Evolutionary conservation across 2,329 filamentous ascomycete species (phyloP).

Genomic region (Claviceps sp.): DNA sequence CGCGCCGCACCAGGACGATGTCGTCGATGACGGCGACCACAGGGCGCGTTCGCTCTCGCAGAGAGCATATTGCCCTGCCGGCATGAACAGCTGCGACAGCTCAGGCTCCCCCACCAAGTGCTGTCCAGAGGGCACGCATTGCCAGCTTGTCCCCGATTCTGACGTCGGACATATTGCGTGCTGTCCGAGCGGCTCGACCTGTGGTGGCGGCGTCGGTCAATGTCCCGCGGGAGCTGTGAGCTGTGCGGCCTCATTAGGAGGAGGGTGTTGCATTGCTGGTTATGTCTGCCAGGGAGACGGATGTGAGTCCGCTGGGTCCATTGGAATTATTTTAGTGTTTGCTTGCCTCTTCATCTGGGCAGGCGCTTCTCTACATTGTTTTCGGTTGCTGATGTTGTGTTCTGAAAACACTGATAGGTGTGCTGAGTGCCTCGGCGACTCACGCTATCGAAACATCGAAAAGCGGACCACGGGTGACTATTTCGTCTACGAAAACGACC

Average conservation of each 20-base stretch:
- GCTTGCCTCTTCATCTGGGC: too few relatives aligned
- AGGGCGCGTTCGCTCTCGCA: slow-evolving; percentile 18
- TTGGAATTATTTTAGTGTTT: background rate
- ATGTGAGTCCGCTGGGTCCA: slow-evolving; percentile 36
- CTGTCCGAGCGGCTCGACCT: slow-evolving; percentile 52
- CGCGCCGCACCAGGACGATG: slow-evolving; percentile 27
- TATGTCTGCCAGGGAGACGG: slow-evolving; percentile 57
- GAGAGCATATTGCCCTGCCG: slow-evolving; percentile 51
- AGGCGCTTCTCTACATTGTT: background rate
- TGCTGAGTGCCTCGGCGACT: slow-evolving; percentile 20
- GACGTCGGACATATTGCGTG: slow-evolving; percentile 59
- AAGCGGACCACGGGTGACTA: slow-evolving; percentile 14
- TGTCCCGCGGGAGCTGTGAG: slow-evolving; percentile 50
- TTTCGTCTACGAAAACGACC: slow-evolving; percentile 27
- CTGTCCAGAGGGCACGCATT: slow-evolving; percentile 52
- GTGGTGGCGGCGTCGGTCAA: slow-evolving; percentile 46
- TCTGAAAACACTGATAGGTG: slow-evolving; percentile 11
- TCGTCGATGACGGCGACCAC: slow-evolving; percentile 3
- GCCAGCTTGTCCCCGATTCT: slow-evolving; percentile 49
- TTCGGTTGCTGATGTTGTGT: too few relatives aligned
- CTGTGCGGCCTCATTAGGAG: slow-evolving; percentile 52
- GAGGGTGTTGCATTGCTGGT: slow-evolving; percentile 63
- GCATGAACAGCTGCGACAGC: slow-evolving; percentile 48
- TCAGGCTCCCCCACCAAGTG: slow-evolving; percentile 60
- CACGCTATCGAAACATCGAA: slow-evolving; percentile 9